These are phyloP conservation scores for Thielaviopsis ethacetica DNA, from an alignment of 2,329 filamentous ascomycete species.

Conservation along the genomic window DNA sequence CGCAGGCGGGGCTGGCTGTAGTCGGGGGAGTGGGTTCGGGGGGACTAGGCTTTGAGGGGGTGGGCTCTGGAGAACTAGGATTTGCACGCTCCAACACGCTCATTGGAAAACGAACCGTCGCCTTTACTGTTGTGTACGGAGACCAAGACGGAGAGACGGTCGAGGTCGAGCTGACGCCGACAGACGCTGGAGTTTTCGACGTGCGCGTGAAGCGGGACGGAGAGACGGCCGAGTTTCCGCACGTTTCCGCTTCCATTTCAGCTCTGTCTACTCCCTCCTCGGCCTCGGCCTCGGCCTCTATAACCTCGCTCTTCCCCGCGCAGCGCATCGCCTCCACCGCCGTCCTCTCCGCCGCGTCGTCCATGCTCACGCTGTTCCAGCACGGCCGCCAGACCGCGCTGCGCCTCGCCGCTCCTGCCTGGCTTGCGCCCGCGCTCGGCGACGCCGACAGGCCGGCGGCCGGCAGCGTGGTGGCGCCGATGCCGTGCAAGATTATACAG, in stretches of 20 bases:
- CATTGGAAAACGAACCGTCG: neutral
- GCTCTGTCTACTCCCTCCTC: too few relatives aligned
- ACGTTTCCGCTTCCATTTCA: neutral
- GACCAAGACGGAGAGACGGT: neutral
- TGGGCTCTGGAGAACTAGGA: neutral
- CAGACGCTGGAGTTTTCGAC: neutral
- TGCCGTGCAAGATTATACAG: conserved; percentile 91
- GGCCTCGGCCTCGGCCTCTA: conserved; percentile 7
- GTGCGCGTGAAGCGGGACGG: neutral
- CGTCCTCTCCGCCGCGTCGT: conserved; percentile 33
- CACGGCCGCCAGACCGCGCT: conserved; percentile 43
- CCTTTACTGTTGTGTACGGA: neutral
- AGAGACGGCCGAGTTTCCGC: neutral
- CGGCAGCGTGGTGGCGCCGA: conserved; percentile 77
- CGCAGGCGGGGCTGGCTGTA: conserved; percentile 61
- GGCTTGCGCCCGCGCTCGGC: conserved; percentile 78
- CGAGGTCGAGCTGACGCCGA: neutral
- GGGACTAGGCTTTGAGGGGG: neutral
- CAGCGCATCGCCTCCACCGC: conserved; percentile 68
- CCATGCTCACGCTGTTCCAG: conserved; percentile 57
- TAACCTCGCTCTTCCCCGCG: conserved; percentile 67
- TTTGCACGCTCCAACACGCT: neutral
- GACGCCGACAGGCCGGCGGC: conserved; percentile 57
- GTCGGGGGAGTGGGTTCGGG: neutral
- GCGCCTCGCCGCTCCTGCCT: conserved; percentile 45